Evolutionary conservation across 139 green algal genomes (phyloP).

Genomic region (Mychonastes homosphaera): DNA sequence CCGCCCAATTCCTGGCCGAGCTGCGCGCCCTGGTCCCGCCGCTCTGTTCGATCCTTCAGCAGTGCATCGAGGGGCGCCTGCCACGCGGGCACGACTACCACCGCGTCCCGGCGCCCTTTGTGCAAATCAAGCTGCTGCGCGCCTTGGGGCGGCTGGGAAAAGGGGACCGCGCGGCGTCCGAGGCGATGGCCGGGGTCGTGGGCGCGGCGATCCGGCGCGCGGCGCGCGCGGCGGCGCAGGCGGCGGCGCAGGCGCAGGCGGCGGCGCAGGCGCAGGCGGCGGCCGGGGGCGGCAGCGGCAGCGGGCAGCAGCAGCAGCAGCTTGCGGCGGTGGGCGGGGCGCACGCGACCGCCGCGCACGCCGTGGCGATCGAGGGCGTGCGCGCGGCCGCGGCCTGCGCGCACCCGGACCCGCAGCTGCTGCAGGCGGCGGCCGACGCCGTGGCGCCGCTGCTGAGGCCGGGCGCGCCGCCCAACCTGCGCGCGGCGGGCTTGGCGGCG

Average conservation of each 20-base stretch:
- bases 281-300: no score
- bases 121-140: conserved; percentile 86
- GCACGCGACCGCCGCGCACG: conserved; percentile 26
- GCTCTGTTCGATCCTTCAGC: neutral
- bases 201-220: conserved; percentile 21
- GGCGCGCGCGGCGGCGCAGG: conserved; percentile 33
- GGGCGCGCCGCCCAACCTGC: conserved; percentile 71
- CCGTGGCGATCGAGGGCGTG: conserved; percentile 32
- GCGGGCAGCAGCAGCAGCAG: no score
- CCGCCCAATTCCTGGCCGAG: no score
- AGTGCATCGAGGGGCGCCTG: conserved; percentile 77
- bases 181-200: conserved; percentile 84
- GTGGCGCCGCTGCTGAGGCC: conserved; percentile 68
- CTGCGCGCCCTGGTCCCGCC: neutral
- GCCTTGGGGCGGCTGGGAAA: conserved; percentile 72
- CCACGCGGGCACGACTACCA: conserved; percentile 92
- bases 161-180: conserved; percentile 56
- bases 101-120: conserved; percentile 84
- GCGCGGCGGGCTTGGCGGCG: conserved; percentile 77
- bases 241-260: no score
- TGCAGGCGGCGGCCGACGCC: conserved; percentile 63
- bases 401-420: conserved; percentile 71
- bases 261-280: no score
- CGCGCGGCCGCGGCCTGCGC: no score
- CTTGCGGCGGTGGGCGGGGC: conserved; percentile 51